A percentile compares a stretch with the other conserved stretches of the same genome.
Conservation (phyloP, 768 basidiomycete genomes). For the Psilocybe cubensis region DNA sequence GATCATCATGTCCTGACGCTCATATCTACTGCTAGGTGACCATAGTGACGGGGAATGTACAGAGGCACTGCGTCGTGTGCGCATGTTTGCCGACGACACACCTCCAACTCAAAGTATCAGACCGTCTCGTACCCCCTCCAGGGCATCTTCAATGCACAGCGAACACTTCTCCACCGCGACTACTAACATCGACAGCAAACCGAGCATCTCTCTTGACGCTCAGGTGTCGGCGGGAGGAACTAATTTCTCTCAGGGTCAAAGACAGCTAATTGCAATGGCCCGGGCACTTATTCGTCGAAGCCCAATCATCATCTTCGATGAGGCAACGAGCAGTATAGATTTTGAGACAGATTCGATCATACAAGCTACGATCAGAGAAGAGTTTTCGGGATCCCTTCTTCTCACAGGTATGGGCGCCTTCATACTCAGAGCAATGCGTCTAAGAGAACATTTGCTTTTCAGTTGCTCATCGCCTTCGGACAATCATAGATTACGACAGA, state of each 20-base stretch:
- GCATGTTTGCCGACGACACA: constrained; percentile 68
- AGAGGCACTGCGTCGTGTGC: constrained; percentile 82
- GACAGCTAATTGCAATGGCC: constrained; percentile 88
- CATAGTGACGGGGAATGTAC: constrained; percentile 79
- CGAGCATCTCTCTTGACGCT: constrained; percentile 64
- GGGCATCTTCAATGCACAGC: constrained; percentile 43
- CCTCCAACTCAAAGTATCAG: constrained; percentile 44
- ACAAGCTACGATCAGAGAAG: constrained; percentile 83
- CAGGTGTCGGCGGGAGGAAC: constrained; percentile 84
- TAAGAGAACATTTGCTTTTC: too few relatives aligned
- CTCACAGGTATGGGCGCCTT: constrained; percentile 60
- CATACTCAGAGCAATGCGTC: not conserved
- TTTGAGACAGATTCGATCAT: constrained; percentile 91
- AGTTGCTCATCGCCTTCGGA: constrained; percentile 78
- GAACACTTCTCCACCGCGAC: constrained; percentile 45
- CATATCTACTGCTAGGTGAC: constrained; percentile 49
- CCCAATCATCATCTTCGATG: constrained; percentile 77
- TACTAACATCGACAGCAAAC: constrained; percentile 62
- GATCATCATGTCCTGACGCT: too few relatives aligned
- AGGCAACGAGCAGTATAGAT: constrained; percentile 87
- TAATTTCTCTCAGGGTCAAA: constrained; percentile 93
- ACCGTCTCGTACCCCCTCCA: constrained; percentile 47
- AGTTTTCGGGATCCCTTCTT: constrained; percentile 76
- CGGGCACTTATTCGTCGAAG: constrained; percentile 75
- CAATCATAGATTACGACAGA: constrained; percentile 82